phyloP scores from a whole-genome alignment of 1,139 yeast species.

The Zygosaccharomyces sapae region DNA sequence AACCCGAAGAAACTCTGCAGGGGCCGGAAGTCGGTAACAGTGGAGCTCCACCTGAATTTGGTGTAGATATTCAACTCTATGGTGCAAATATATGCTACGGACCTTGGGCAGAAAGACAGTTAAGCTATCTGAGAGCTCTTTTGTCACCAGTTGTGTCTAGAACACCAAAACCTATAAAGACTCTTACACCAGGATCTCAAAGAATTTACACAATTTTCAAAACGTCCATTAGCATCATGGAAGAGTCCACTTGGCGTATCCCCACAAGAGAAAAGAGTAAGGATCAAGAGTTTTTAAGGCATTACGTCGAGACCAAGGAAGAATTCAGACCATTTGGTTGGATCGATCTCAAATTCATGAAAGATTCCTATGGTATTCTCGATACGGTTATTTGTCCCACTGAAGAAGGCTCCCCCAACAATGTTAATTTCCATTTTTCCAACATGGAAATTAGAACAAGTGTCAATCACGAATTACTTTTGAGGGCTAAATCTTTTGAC shows the following conservation, averaged over 20 bases:
- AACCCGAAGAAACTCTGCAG: constrained; percentile 34
- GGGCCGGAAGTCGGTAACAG: constrained; percentile 54
- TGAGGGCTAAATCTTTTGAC: constrained; percentile 57
- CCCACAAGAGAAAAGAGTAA: constrained; percentile 86
- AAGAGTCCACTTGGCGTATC: constrained; percentile 65
- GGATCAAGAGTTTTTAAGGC: constrained; percentile 44
- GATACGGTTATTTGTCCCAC: constrained; percentile 53
- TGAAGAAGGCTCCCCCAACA: constrained; percentile 56
- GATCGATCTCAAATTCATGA: constrained; percentile 67
- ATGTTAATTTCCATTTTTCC: constrained; percentile 45
- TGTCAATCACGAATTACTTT: constrained; percentile 79
- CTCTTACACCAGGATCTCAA: constrained; percentile 45
- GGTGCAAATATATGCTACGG: constrained; percentile 78
- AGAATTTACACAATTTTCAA: constrained; percentile 58
- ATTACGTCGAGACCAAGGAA: constrained; percentile 37
- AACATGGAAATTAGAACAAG: constrained; percentile 71
- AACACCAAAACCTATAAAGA: constrained; percentile 48
- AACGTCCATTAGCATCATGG: constrained; percentile 49
- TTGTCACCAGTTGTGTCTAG: constrained; percentile 66
- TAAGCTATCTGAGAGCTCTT: constrained; percentile 59
- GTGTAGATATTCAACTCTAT: constrained; percentile 55
- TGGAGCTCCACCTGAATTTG: constrained; percentile 60
- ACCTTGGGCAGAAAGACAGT: constrained; percentile 91
- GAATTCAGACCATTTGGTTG: constrained; percentile 72
- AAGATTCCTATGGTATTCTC: constrained; percentile 48